A percentile compares a stretch with the other conserved stretches of the same genome.
These are phyloP conservation scores for Arthrinium phaeospermum DNA, from an alignment of 2,329 filamentous ascomycete species.

Conservation along the genomic window DNA sequence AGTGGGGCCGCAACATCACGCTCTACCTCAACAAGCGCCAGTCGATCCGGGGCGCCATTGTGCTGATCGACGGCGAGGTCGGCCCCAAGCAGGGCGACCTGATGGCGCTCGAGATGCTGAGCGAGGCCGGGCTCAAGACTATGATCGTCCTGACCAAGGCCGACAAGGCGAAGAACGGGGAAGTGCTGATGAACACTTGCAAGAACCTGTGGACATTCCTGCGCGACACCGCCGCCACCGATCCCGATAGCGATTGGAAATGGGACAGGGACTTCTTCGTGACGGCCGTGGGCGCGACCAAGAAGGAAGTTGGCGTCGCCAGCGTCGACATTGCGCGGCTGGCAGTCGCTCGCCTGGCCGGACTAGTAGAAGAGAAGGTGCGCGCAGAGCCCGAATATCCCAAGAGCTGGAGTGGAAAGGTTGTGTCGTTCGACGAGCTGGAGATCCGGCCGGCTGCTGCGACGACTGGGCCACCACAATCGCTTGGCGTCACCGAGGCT, in stretches of 20 bases:
- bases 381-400: slow-evolving; percentile 37
- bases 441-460: not conserved
- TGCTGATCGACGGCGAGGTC: slow-evolving; percentile 60
- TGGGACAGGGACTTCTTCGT: slow-evolving; percentile 40
- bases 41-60: slow-evolving; percentile 56
- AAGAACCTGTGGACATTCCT: slow-evolving; percentile 36
- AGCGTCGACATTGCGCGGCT: slow-evolving; percentile 36
- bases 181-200: slow-evolving; percentile 34
- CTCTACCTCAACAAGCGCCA: slow-evolving; percentile 55
- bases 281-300: slow-evolving; percentile 37
- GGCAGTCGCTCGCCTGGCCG: slow-evolving; percentile 38
- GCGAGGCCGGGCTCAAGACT: slow-evolving; percentile 50
- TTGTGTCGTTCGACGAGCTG: slow-evolving; percentile 44
- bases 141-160: slow-evolving; percentile 62
- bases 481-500: not conserved
- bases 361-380: slow-evolving; percentile 32
- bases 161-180: slow-evolving; percentile 51
- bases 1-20: slow-evolving; percentile 59
- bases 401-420: slow-evolving; percentile 43
- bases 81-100: slow-evolving; percentile 55
- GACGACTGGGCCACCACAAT: not conserved
- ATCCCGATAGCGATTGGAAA: slow-evolving; percentile 30
- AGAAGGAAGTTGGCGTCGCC: slow-evolving; percentile 29
- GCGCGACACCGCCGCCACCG: slow-evolving; percentile 29
- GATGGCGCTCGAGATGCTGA: slow-evolving; percentile 53